Conservation (phyloP, 2,329 filamentous ascomycete species). For the Phyllosticta capitalensis region DNA sequence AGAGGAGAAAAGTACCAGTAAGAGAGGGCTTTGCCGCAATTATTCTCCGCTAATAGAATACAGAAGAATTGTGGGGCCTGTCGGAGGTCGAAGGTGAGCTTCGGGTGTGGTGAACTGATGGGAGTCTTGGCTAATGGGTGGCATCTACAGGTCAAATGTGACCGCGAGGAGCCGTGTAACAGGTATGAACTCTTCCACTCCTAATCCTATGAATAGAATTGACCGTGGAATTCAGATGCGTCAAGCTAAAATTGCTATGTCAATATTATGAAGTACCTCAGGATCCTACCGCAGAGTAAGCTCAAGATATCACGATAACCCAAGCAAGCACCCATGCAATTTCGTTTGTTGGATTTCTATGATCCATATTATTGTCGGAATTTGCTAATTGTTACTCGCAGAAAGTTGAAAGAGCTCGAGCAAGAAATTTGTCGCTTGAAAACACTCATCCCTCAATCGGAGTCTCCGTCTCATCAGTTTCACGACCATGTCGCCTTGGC, state of each 20-base stretch:
- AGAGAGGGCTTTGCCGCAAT: neutral
- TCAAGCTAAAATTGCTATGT: conserved; percentile 14
- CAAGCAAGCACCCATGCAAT: no score
- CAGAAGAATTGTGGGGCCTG: conserved; percentile 17
- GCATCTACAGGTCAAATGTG: conserved; percentile 15
- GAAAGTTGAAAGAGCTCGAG: conserved; percentile 7
- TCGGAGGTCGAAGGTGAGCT: conserved; percentile 22
- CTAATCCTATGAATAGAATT: neutral
- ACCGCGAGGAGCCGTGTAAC: conserved; percentile 22
- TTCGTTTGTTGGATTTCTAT: no score
- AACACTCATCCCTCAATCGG: neutral
- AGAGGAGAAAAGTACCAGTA: neutral
- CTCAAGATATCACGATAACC: no score
- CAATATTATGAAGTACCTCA: conserved; percentile 20
- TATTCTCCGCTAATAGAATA: neutral
- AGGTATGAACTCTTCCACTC: conserved; percentile 18
- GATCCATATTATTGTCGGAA: no score
- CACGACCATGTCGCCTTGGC: neutral
- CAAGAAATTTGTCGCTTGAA: conserved; percentile 10
- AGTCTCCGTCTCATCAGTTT: neutral
- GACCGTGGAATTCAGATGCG: neutral
- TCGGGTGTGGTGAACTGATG: neutral
- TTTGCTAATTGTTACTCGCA: conserved; percentile 19
- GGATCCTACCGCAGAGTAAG: conserved; percentile 16
- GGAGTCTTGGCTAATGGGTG: neutral